Evolutionary conservation across 352 stramenopile genomes (phyloP), one percentile per base, ranked within the genome.

Genomic region (Albugo laibachii): DNA sequence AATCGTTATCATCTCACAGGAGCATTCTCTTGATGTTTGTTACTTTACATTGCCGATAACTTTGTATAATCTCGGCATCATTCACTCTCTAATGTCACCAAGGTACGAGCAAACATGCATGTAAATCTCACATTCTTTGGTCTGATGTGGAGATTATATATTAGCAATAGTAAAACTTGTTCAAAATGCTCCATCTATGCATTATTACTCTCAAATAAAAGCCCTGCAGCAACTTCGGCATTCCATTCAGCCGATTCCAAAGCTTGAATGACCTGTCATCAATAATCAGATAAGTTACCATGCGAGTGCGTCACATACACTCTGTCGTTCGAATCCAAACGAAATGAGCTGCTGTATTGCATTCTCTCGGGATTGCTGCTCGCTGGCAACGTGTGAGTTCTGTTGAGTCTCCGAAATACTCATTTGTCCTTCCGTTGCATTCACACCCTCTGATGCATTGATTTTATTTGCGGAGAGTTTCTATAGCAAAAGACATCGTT

Each of bases 241-340:
- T 91, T 80, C 15, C 74, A 74, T 31, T 80, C 78, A 41, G 72
- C 82, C 47, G 72, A 79, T 34, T 60, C 60, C 5, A 91, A 61
- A 6, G 72, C 77, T 48, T 77, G 61, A 11, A 62, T 50, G 14
- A 69, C 76, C 73, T 86, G 27, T 8, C 38, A 11, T 14, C 47
- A 24, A 13, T 18, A 18, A 15, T 19, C 5, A 20, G 24, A n/a
- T 15, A 21, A 12, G 2, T n/a, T 15, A n/a, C 19, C 43, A 2
- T 13, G 16, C 2, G 36, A 52, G 16, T 36, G 37, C 49, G 8
- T 13, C 5, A 59, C 65, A 39, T 52, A 85, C 77, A 40, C 41
- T 62, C 43, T 79, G 63, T 16, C 65, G 50, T 44, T 71, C 58
- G 45, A 89, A 89, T 20, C 77, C 77, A 27, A 89, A 50, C 11